These are phyloP conservation scores for Aphanomyces euteiches DNA, from an alignment of 352 stramenopile genomes.

Conservation along the genomic window DNA sequence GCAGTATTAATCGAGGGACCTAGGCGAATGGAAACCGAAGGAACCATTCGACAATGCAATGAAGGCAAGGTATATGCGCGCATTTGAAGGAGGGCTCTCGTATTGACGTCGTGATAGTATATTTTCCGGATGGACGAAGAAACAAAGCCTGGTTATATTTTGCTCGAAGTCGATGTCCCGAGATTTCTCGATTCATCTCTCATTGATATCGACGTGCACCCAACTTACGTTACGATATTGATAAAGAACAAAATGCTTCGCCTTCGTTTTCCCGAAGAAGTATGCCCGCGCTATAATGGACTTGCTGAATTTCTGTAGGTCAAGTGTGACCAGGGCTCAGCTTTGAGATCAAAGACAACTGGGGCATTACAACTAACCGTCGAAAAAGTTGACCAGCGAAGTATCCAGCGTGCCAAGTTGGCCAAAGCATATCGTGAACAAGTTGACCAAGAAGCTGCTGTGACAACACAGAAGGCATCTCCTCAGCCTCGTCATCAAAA, in stretches of 20 bases:
- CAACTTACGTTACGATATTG: conserved; percentile 89
- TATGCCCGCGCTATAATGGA: background rate
- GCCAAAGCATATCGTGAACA: conserved; percentile 43
- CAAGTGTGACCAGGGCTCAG: conserved; percentile 50
- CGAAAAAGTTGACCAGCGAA: conserved; percentile 49
- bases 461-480: background rate
- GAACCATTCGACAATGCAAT: conserved; percentile 53
- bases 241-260: conserved; percentile 90
- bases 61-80: background rate
- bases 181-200: conserved; percentile 88
- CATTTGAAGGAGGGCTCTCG: too few relatives aligned
- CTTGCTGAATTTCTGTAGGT: conserved; percentile 6
- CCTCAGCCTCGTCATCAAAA: background rate
- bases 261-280: conserved; percentile 52
- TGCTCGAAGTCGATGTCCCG: conserved; percentile 81
- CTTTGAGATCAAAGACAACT: conserved; percentile 51
- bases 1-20: background rate
- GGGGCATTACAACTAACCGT: conserved; percentile 51
- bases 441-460: background rate
- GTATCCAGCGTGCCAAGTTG: conserved; percentile 34
- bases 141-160: conserved; percentile 47
- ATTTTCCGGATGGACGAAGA: conserved; percentile 81
- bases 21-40: conserved; percentile 35
- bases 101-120: conserved; percentile 40
- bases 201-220: conserved; percentile 93